Conservation (phyloP, 78 protist species). For the Tieghemostelium lacteum region DNA sequence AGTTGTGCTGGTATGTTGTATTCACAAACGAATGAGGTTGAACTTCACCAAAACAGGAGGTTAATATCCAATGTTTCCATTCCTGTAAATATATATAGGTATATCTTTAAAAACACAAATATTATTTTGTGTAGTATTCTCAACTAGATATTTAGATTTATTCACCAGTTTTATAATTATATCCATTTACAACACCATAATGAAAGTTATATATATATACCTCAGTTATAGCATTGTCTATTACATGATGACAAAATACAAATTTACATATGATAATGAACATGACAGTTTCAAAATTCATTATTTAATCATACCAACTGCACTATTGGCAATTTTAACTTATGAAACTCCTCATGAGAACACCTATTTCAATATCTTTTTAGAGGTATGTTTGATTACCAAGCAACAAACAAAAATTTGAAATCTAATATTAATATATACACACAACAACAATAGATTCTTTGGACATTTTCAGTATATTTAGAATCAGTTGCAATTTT, state of each 20-base stretch:
- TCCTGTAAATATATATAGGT: slow-evolving; percentile 53
- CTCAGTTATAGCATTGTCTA: slow-evolving; percentile 82
- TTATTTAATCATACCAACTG: slow-evolving; percentile 83
- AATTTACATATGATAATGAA: slow-evolving; percentile 87
- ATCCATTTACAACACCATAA: slow-evolving; percentile 83
- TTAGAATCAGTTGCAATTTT: slow-evolving; percentile 98
- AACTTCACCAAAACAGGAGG: neutral
- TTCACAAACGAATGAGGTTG: neutral
- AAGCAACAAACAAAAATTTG: neutral
- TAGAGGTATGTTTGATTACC: slow-evolving; percentile 23
- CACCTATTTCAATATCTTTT: slow-evolving; percentile 7
- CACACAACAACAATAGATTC: slow-evolving; percentile 45
- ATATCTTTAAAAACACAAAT: slow-evolving; percentile 90
- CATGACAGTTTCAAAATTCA: slow-evolving; percentile 86
- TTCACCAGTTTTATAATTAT: slow-evolving; percentile 31
- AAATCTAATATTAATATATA: neutral
- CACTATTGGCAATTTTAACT: slow-evolving; percentile 80
- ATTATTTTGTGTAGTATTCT: slow-evolving; percentile 88
- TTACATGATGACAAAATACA: slow-evolving; percentile 79
- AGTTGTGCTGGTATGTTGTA: slow-evolving; percentile 68
- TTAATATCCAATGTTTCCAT: neutral
- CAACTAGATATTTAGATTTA: slow-evolving; percentile 91
- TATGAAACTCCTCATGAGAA: slow-evolving; percentile 1
- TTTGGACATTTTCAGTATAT: slow-evolving; percentile 96
- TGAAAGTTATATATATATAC: slow-evolving; percentile 93